Conservation (phyloP, 495 filamentous ascomycete species). For the Podospora pseudopauciseta region DNA sequence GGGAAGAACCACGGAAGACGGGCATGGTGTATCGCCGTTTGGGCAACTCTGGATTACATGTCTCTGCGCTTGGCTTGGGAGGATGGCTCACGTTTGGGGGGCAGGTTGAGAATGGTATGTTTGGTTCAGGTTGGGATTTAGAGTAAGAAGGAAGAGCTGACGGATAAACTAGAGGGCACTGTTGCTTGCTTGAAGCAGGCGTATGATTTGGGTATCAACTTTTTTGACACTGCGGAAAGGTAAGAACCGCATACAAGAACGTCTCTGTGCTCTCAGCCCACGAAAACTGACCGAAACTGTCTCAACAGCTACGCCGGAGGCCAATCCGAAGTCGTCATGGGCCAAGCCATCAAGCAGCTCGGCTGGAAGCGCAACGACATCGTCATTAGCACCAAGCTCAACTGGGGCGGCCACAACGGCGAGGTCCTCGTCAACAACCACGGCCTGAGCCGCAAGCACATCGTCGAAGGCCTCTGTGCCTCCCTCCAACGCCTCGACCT, state of each 20-base stretch:
- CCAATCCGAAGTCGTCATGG: constrained; percentile 56
- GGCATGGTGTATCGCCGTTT: constrained; percentile 72
- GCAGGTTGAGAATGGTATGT: constrained; percentile 57
- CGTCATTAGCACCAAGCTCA: constrained; percentile 68
- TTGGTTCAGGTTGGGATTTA: no score
- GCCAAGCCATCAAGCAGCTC: constrained; percentile 53
- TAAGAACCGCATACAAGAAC: constrained; percentile 20
- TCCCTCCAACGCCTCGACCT: constrained; percentile 62
- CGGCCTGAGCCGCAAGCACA: constrained; percentile 69
- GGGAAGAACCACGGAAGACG: constrained; percentile 31
- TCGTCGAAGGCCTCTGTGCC: constrained; percentile 62
- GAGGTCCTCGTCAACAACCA: constrained; percentile 49
- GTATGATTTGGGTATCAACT: constrained; percentile 67
- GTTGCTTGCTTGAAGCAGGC: constrained; percentile 65
- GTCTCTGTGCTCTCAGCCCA: neutral
- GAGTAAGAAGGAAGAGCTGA: neutral
- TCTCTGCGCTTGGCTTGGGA: constrained; percentile 70
- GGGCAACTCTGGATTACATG: constrained; percentile 69
- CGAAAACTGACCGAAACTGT: neutral
- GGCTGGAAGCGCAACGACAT: constrained; percentile 65
- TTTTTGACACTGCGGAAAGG: constrained; percentile 48
- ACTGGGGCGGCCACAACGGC: constrained; percentile 60
- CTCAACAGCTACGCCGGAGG: constrained; percentile 41
- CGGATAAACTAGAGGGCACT: constrained; percentile 27
- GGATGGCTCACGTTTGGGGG: constrained; percentile 78